Evolutionary conservation across 306 rosid species (phyloP), one percentile per base, ranked within the genome.

Genomic region (Dryas alaskensis): DNA sequence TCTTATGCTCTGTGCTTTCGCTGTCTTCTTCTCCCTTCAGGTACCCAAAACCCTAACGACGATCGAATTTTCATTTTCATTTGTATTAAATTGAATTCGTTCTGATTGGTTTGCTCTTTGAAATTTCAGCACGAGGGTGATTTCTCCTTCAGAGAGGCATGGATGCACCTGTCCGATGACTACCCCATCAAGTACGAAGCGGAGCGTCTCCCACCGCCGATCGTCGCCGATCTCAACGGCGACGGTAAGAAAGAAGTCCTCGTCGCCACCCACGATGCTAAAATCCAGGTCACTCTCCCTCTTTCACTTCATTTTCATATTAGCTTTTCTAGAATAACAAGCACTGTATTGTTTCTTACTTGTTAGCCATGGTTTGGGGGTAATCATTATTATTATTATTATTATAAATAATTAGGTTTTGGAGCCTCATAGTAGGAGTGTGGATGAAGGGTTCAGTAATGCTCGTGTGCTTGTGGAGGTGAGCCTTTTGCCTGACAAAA

Each of bases 1-100:
- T 81, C 98, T 95, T 46, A 95, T 95, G 98, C 99, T 95, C 58
- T 88, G 89, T 9, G 96, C 99, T 75, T 92, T 95, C 84, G 99
- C 99, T 58, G 88, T 95, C 78, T 95, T 95, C 87, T 95, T 90
- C 90, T 84, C 99, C 62, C 98, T 95, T 63, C 99, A 94, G 90
- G 98, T 94, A 8, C 10, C 49, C 19, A 14, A 27, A 63, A 40
- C 16, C 65, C 65, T 49, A 9, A 62, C 7, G 3, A 2, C 19
- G 6, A 37, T 8, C 61, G 4, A 12, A 45, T 55, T n/a, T 70
- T 0, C 13, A 10, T 31, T 19, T 9, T 22, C 43, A 3, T 17
- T 40, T 31, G 22, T 10, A 12, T 60, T 50, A 16, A 10, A 16
- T 16, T n/a, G 10, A 46, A 47, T 44, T 67, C 42, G 67, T 45